Base-by-base conservation (phyloP, 2,329 filamentous ascomycete genomes). In the Diplodia scrobiculata region DNA sequence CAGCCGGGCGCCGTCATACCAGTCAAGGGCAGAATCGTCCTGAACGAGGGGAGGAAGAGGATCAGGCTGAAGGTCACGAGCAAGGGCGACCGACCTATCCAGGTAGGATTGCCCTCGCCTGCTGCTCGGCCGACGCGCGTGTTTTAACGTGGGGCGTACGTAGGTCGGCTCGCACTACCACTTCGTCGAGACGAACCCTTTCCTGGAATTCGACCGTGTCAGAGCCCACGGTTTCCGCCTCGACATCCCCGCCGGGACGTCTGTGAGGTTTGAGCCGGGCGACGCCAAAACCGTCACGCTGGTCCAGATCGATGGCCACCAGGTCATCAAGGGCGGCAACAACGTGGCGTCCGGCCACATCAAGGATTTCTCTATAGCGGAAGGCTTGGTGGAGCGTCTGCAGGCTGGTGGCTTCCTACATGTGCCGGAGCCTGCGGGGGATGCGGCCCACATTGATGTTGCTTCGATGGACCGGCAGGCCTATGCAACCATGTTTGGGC, bases 141-240 rank as follows among this genome's bases (percentile, higher is more conserved):
- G 13, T 14, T 14, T 19, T 52, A 48, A 63, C 5, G 29, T n/a
- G 36, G 2, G 41, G n/a, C n/a, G n/a, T n/a, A n/a, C 25, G 13
- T 71, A 88, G 85, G 84, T 91, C 67, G 94, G 94, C 36, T 96
- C 92, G 36, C 94, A 98, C 79, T 98, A 97, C 77, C 94, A 97
- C 79, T 96, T 98, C 76, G 87, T 96, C 73, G 94, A 98, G 81
- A 90, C 88, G n/a, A 98, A 98, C 78, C 91, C 92, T 0, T 87
- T 91, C 76, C 84, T 98, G 60, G 86, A 91, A 68, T 98, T 98
- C 76, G 94, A 98, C 78, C 91, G 94, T 29, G 81, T 86, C 59
- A 87, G 86, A 70, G 87, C 92, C 0, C 95, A 95, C 73, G 94
- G 94, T 5, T 96, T 87, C 79, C 86, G 92, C 11, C 84, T 98